These are phyloP conservation scores for Ramularia endophylla DNA, from an alignment of 2,329 filamentous ascomycete species.

Conservation along the genomic window DNA sequence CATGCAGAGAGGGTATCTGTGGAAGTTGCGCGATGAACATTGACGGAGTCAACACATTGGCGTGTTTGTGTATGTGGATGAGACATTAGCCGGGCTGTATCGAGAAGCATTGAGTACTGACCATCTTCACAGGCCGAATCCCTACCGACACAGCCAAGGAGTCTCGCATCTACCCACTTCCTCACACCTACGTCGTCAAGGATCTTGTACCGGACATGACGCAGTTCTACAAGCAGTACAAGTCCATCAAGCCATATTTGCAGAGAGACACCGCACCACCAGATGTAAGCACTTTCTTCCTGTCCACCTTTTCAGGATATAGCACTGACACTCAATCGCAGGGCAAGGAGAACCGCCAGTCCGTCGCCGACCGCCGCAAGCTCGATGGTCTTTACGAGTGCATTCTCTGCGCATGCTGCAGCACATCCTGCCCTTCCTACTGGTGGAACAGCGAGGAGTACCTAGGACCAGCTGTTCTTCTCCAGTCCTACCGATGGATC, in stretches of 20 bases:
- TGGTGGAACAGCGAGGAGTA: slow-evolving; percentile 99
- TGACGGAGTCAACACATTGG: slow-evolving; percentile 95
- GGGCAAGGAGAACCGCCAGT: slow-evolving; percentile 91
- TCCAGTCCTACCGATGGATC: slow-evolving; percentile 98
- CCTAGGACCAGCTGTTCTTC: slow-evolving; percentile 89
- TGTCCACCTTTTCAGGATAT: neutral
- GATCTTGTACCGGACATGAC: slow-evolving; percentile 97
- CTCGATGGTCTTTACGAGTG: slow-evolving; percentile 98
- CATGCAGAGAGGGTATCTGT: slow-evolving; percentile 97
- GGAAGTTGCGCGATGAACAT: slow-evolving; percentile 99
- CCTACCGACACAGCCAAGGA: slow-evolving; percentile 74
- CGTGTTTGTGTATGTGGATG: slow-evolving; percentile 78
- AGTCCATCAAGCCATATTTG: slow-evolving; percentile 98
- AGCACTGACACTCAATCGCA: slow-evolving; percentile 35
- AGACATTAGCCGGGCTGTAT: neutral
- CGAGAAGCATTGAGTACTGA: slow-evolving; percentile 6
- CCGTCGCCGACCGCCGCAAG: slow-evolving; percentile 88
- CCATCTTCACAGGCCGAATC: slow-evolving; percentile 72
- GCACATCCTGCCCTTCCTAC: slow-evolving; percentile 98
- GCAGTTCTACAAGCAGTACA: slow-evolving; percentile 99
- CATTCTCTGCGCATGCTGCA: slow-evolving; percentile 99
- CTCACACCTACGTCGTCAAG: slow-evolving; percentile 99
- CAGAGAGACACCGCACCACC: slow-evolving; percentile 79
- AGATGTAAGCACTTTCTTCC: slow-evolving; percentile 57
- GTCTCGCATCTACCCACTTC: slow-evolving; percentile 93